Conservation (phyloP, 2,329 filamentous ascomycete genomes). For the Clarireedia sp. region DNA sequence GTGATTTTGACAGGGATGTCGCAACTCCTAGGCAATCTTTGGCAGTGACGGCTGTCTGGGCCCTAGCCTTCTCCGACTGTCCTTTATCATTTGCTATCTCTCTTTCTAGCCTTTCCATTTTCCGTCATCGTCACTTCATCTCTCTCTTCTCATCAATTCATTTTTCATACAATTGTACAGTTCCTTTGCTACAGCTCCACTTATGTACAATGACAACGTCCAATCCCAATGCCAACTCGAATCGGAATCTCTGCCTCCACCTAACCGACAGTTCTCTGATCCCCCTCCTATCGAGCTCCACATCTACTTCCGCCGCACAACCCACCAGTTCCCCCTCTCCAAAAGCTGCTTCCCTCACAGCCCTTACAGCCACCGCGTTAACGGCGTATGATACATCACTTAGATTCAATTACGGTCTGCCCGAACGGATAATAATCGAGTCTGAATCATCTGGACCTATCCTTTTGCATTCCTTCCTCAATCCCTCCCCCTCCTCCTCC, state of each 20-base stretch:
- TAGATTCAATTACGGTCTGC: conserved; percentile 45
- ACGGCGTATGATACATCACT: conserved; percentile 44
- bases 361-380: conserved; percentile 45
- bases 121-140: background rate
- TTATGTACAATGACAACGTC: conserved; percentile 4
- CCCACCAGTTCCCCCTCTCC: conserved; percentile 9
- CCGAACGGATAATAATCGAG: conserved; percentile 52
- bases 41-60: background rate
- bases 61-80: background rate
- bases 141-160: background rate
- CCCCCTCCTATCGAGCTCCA: conserved; percentile 43
- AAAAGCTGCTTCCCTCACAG: conserved; percentile 40
- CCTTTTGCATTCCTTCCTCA: conserved; percentile 39
- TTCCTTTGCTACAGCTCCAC: background rate
- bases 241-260: conserved; percentile 19
- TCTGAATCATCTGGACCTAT: conserved; percentile 35
- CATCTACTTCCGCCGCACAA: conserved; percentile 18
- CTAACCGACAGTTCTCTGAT: conserved; percentile 49
- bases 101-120: background rate
- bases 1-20: conserved; percentile 5
- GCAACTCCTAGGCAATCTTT: background rate
- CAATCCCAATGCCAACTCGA: background rate
- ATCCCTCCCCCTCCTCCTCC: conserved; percentile 22
- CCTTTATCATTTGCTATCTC: background rate
- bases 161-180: background rate